phyloP scores from a whole-genome alignment of 805 yeast genomes.

The Kodamaea kaohsiungensis region DNA sequence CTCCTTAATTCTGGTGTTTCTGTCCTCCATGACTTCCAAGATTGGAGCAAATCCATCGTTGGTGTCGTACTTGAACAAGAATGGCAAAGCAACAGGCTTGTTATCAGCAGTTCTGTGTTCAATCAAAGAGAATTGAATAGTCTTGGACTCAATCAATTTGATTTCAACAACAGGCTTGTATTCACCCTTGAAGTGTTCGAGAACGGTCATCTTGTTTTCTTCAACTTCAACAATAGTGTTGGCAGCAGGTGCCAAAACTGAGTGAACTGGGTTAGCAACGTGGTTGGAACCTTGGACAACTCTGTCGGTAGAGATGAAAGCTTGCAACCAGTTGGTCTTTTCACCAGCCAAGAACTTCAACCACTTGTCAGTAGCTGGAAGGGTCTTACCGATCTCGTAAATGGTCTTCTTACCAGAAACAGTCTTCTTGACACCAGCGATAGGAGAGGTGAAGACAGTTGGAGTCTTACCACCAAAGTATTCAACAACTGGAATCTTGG shows the following conservation, averaged over 20 bases:
- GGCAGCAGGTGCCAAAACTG: constrained; percentile 73
- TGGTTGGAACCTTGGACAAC: constrained; percentile 85
- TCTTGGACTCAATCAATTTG: constrained; percentile 46
- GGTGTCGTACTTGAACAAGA: constrained; percentile 78
- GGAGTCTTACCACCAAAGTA: constrained; percentile 73
- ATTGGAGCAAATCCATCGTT: constrained; percentile 95
- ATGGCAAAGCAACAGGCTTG: constrained; percentile 69
- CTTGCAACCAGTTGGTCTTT: constrained; percentile 83
- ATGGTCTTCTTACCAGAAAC: constrained; percentile 20
- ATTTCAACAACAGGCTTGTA: constrained; percentile 66
- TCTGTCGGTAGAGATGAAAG: constrained; percentile 75
- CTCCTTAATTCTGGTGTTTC: constrained; percentile 90
- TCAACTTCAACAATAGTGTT: constrained; percentile 62
- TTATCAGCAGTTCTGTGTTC: constrained; percentile 87
- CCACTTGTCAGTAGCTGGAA: constrained; percentile 55
- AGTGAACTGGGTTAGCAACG: constrained; percentile 74
- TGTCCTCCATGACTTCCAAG: constrained; percentile 81
- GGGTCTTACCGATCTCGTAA: constrained; percentile 39
- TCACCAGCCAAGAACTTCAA: constrained; percentile 78
- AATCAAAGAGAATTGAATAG: constrained; percentile 71
- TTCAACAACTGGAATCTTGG: constrained; percentile 83
- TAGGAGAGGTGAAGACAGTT: constrained; percentile 21
- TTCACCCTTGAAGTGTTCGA: constrained; percentile 73
- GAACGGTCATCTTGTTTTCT: constrained; percentile 54
- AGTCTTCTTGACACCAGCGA: constrained; percentile 39